phyloP scores from a whole-genome alignment of 306 rosid genomes.

The Vigna reflexopilosa region DNA sequence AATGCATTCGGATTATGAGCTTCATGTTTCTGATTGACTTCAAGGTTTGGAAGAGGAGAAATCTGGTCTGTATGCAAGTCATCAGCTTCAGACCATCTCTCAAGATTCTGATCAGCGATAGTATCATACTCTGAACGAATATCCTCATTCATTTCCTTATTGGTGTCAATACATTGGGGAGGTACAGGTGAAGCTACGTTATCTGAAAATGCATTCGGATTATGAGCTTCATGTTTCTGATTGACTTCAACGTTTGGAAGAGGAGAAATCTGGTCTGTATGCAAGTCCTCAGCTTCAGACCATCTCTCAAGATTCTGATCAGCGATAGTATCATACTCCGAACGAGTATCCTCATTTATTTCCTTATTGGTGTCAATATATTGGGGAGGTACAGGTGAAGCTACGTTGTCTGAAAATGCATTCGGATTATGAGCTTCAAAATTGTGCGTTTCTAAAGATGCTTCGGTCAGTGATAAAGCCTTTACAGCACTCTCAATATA shows the following conservation, averaged over 20 bases:
- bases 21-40: conserved; percentile 55
- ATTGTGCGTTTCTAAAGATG: conserved; percentile 51
- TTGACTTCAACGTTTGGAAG: conserved; percentile 50
- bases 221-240: conserved; percentile 53
- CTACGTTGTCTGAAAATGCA: conserved; percentile 48
- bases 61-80: conserved; percentile 52
- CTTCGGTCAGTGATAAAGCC: conserved; percentile 51
- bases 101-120: too few species aligned
- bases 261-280: conserved; percentile 57
- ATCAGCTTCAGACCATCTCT: conserved; percentile 33
- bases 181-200: too few species aligned
- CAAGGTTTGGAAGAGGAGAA: conserved; percentile 59
- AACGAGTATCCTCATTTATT: conserved; percentile 45
- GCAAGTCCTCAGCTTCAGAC: conserved; percentile 47
- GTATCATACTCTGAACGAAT: too few species aligned
- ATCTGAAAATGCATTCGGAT: too few species aligned
- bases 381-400: conserved; percentile 31
- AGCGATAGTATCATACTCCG: conserved; percentile 43
- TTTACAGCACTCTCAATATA: conserved; percentile 45
- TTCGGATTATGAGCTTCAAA: conserved; percentile 47
- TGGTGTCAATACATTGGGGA: too few species aligned
- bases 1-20: neutral
- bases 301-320: conserved; percentile 56
- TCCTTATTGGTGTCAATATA: conserved; percentile 53
- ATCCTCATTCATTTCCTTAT: too few species aligned